Evolutionary conservation across 768 basidiomycete species (phyloP).

Genomic region (Suillus subaureus): DNA sequence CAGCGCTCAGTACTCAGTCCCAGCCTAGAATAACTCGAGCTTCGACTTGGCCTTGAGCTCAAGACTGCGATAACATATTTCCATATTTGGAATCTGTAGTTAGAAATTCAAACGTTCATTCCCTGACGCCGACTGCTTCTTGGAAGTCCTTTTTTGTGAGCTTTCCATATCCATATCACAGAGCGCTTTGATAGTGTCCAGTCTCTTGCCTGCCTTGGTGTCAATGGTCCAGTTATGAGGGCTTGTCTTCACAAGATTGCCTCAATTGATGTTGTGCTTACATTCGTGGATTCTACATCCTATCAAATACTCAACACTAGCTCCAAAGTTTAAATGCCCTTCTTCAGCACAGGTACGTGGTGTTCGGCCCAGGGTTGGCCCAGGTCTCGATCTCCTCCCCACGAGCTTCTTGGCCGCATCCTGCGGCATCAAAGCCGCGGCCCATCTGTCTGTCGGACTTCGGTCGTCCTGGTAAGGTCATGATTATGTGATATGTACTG

Average conservation of each 20-base stretch:
- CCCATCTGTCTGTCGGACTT: not conserved
- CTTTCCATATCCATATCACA: not conserved
- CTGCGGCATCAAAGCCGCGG: not conserved
- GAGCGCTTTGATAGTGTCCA: not conserved
- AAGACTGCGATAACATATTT: slow-evolving; percentile 2
- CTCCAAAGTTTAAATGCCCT: not conserved
- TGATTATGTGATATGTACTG: not conserved
- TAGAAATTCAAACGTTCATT: slow-evolving; percentile 11
- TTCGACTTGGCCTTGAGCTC: no score
- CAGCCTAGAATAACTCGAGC: no score
- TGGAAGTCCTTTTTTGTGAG: not conserved
- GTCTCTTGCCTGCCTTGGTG: not conserved
- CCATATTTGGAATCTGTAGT: slow-evolving; percentile 34
- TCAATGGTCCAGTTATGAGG: not conserved
- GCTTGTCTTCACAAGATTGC: not conserved
- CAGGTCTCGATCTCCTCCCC: not conserved
- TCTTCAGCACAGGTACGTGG: not conserved
- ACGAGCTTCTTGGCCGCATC: not conserved
- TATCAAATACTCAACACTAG: not conserved
- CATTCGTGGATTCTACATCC: not conserved
- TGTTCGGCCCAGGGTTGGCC: no score
- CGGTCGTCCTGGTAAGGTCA: not conserved
- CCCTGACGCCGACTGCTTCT: not conserved
- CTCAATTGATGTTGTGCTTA: not conserved
- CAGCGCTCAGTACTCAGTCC: no score